Base-by-base conservation (phyloP, 805 yeast species). In the Kluyveromyces dobzhanskii region DNA sequence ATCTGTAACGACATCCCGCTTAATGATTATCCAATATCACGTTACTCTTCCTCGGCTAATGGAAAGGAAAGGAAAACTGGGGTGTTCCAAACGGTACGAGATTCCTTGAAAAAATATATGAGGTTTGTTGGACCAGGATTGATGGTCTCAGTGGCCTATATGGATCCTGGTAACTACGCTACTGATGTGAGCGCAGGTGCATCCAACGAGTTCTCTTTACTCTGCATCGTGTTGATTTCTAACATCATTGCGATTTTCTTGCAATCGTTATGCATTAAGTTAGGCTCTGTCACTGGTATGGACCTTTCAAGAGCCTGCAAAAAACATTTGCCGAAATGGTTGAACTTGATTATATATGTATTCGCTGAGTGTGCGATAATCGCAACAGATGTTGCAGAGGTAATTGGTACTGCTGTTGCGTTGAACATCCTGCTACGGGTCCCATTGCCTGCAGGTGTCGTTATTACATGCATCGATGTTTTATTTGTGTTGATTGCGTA, bases 341-440 rank as follows among this genome's bases (percentile, higher is more conserved):
- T 83, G 50, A 84, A 85, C 51, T 46, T 75, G 30, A 46, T 70
- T 3, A 57, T 86, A 4, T 87, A 87, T 61, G 57, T 78, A n/a
- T 71, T 84, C 53, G 90, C 95, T 0, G 96, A 87, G 52, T 61
- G 83, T 41, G 94, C 95, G 6, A 87, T 87, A 43, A 79, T 87
- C 30, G 90, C 95, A 12, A 88, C 97, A 0, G 96, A 87, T 62
- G 70, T 87, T 47, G 96, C 96, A 0, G 97, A 88, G 58, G 96
- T 87, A 6, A 85, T 88, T 18, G 97, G 96, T 35, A 82, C 95
- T 4, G 95, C 95, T 7, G 84, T 87, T 44, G 78, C 95, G 0
- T 65, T 88, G 32, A 80, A 85, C 51, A 83, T 87, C 41, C 59
- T 87, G 32, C 71, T 87, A 44, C 71, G 71, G 11, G 71, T 87